Base-by-base conservation (phyloP, 306 rosid species). In the Gillenia trifoliata region DNA sequence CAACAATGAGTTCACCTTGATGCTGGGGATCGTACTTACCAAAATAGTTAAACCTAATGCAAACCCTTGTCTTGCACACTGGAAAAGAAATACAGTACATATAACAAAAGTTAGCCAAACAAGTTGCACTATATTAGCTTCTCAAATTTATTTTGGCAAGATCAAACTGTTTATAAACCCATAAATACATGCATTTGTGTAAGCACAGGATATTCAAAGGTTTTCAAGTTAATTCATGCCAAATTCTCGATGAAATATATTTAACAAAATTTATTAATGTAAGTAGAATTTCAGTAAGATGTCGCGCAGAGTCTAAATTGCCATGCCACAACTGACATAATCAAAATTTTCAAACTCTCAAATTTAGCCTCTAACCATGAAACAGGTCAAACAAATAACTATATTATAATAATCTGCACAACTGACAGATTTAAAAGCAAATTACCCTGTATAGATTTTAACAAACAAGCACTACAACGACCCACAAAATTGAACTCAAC, bases 41-140 rank as follows among this genome's bases (percentile, higher is more conserved):
- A 90, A 77, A 78, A 83, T 50, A 31, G 93, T 85, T 66, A 94
- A 81, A 66, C 97, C 99, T 80, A 90, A 79, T 16, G 96, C 96
- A 79, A 94, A 94, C 47, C 99, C 99, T 75, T 88, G 97, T 22
- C 99, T 88, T 2, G 96, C 99, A 80, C 97, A 92, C 99, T 94
- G 96, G 87, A 82, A 87, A 76, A 61, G 76, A 36, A 63, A 80
- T 80, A 70, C 15, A 23, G 23, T 4, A 17, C 50, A 71, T 55
- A 23, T 3, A 45, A 36, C 19, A 64, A 33, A 34, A 68, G 61
- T 68, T 77, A 60, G 72, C 22, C 31, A 77, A 11, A 36, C n/a
- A 71, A 4, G 34, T 41, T 34, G 6, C 66, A 70, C 23, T 4
- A 12, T 1, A 25, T 71, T 33, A 64, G 26, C 43, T 30, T 52